phyloP scores from a whole-genome alignment of 2,329 filamentous ascomycete genomes.

The Cladophialophora psammophila region DNA sequence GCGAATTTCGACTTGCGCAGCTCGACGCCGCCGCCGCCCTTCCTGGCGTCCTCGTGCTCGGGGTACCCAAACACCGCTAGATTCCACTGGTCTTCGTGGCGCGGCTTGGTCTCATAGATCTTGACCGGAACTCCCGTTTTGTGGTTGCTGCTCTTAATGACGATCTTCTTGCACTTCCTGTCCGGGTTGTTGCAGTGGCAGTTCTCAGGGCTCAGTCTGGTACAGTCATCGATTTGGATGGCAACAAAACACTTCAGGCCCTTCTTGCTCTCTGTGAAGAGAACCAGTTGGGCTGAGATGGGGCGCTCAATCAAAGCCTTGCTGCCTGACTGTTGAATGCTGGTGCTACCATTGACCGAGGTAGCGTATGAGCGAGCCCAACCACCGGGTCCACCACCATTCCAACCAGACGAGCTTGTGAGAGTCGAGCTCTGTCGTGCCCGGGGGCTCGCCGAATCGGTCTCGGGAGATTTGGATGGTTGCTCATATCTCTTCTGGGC shows the following conservation, averaged over 20 bases:
- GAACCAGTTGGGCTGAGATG: not conserved
- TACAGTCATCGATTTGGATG: not conserved
- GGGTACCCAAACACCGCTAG: not conserved
- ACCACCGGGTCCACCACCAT: not conserved
- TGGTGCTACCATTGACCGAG: constrained; percentile 2
- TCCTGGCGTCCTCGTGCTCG: not conserved
- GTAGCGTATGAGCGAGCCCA: not conserved
- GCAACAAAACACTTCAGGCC: not conserved
- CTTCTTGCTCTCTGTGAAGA: not conserved
- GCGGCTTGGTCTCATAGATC: not conserved
- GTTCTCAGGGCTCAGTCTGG: not conserved
- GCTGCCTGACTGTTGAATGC: not conserved
- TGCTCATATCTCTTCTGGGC: not conserved
- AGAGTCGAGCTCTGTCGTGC: not conserved
- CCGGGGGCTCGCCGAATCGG: not conserved
- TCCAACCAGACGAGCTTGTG: not conserved
- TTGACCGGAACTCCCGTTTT: not conserved
- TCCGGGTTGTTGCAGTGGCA: constrained; percentile 1
- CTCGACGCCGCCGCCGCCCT: not conserved
- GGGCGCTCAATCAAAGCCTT: not conserved
- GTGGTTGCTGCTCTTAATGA: not conserved
- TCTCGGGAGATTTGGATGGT: not conserved
- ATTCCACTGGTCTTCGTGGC: constrained; percentile 2
- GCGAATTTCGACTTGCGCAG: not conserved
- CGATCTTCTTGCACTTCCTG: not conserved